Percentiles rank a stretch among this genome's conserved stretches.
Evolutionary conservation across 768 basidiomycete species (phyloP).

Genomic region (Holtermannia corniformis): DNA sequence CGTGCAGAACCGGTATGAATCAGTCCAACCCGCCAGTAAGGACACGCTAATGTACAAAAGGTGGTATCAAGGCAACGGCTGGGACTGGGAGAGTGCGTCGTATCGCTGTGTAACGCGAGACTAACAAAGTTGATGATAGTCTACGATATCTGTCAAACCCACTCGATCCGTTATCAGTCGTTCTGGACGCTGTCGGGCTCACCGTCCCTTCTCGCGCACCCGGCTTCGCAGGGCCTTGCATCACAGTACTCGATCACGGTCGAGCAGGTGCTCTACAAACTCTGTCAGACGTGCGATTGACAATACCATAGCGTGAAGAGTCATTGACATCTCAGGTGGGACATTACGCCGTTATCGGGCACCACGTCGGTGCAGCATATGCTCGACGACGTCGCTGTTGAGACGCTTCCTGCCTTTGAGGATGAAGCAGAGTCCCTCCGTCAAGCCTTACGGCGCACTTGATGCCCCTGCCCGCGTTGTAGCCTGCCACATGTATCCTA

Average conservation of each 20-base stretch:
- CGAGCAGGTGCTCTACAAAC: conserved; percentile 58
- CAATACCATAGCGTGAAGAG: background rate
- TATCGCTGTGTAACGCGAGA: background rate
- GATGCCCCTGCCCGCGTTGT: too few species aligned
- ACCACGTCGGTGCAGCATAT: conserved; percentile 62
- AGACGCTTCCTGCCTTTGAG: too few species aligned
- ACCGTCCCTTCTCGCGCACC: conserved; percentile 52
- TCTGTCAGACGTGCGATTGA: conserved; percentile 48
- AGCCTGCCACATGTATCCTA: too few species aligned
- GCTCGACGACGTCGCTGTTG: conserved; percentile 51
- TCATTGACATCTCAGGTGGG: conserved; percentile 41
- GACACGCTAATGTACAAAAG: too few species aligned
- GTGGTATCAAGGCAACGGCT: conserved; percentile 72
- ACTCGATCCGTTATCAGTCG: conserved; percentile 69
- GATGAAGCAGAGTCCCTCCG: too few species aligned
- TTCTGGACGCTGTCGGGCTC: conserved; percentile 85
- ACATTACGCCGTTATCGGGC: conserved; percentile 65
- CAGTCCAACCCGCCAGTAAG: too few species aligned
- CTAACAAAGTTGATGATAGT: conserved; percentile 39
- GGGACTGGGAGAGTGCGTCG: conserved; percentile 51
- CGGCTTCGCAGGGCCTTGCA: conserved; percentile 46
- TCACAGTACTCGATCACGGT: conserved; percentile 47
- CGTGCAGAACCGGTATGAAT: conserved; percentile 54
- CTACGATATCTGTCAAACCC: conserved; percentile 54
- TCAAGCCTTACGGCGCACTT: too few species aligned